A percentile compares a stretch with the other conserved stretches of the same genome.
phyloP scores from a whole-genome alignment of 805 yeast species.

The Metschnikowia drakensbergensis region DNA sequence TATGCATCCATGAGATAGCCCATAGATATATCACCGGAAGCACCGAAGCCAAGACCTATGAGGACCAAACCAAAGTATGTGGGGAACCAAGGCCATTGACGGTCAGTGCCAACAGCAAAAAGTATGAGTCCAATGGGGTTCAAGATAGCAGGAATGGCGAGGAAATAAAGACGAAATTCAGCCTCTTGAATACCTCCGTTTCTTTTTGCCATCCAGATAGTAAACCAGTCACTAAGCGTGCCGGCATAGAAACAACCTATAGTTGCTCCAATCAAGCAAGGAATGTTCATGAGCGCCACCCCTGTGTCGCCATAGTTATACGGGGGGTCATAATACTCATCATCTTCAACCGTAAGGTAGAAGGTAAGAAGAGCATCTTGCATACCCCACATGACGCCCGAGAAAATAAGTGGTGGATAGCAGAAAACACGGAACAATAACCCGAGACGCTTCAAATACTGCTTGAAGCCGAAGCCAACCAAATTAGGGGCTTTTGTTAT shows the following conservation, averaged over 20 bases:
- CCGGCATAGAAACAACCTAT: slow-evolving; percentile 69
- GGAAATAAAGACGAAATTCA: slow-evolving; percentile 58
- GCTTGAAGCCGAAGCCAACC: slow-evolving; percentile 62
- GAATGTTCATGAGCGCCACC: slow-evolving; percentile 74
- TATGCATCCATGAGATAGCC: slow-evolving; percentile 64
- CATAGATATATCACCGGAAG: slow-evolving; percentile 69
- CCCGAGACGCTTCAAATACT: slow-evolving; percentile 51
- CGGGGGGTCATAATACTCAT: slow-evolving; percentile 60
- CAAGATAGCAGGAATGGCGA: slow-evolving; percentile 51
- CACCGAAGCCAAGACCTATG: slow-evolving; percentile 67
- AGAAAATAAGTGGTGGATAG: slow-evolving; percentile 61
- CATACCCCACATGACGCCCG: slow-evolving; percentile 76
- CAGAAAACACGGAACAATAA: slow-evolving; percentile 53
- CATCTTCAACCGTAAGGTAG: slow-evolving; percentile 70
- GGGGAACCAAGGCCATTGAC: slow-evolving; percentile 49
- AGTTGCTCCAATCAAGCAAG: slow-evolving; percentile 62
- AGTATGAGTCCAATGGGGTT: slow-evolving; percentile 61
- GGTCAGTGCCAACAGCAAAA: slow-evolving; percentile 64
- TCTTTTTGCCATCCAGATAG: slow-evolving; percentile 55
- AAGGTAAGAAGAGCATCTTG: slow-evolving; percentile 76
- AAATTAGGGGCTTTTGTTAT: slow-evolving; percentile 58
- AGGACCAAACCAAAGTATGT: slow-evolving; percentile 61
- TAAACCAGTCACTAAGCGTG: slow-evolving; percentile 54
- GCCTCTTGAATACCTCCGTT: slow-evolving; percentile 63
- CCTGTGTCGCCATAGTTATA: slow-evolving; percentile 62